Evolutionary conservation across 2,329 filamentous ascomycete species (phyloP).

Genomic region (Elsinoe australis): DNA sequence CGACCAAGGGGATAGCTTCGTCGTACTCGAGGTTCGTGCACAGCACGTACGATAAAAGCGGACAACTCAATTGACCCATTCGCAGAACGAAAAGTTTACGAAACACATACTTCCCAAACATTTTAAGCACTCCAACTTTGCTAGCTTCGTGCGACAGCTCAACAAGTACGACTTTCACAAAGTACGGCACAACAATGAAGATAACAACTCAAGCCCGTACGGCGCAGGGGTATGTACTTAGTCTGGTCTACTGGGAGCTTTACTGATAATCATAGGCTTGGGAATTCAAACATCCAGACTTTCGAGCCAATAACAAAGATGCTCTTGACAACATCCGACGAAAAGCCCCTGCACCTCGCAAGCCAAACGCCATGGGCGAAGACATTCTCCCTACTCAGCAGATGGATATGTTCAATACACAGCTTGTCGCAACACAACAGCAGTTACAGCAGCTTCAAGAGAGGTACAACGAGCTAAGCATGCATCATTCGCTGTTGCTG

Average conservation of each 20-base stretch:
- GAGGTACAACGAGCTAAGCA: slow-evolving; percentile 68
- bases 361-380: slow-evolving; percentile 58
- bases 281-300: slow-evolving; percentile 97
- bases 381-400: slow-evolving; percentile 75
- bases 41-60: neutral
- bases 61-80: slow-evolving; percentile 13
- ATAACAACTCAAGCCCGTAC: slow-evolving; percentile 72
- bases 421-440: slow-evolving; percentile 81
- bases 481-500: slow-evolving; percentile 57
- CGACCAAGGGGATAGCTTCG: slow-evolving; percentile 88
- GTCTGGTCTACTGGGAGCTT: slow-evolving; percentile 27
- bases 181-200: slow-evolving; percentile 83
- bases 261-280: slow-evolving; percentile 57
- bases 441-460: slow-evolving; percentile 84
- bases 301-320: slow-evolving; percentile 91
- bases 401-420: slow-evolving; percentile 79
- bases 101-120: slow-evolving; percentile 95
- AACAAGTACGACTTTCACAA: slow-evolving; percentile 99
- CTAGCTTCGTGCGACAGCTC: slow-evolving; percentile 87
- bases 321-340: slow-evolving; percentile 92
- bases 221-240: slow-evolving; percentile 59
- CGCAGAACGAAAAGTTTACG: slow-evolving; percentile 93
- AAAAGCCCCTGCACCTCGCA: slow-evolving; percentile 87
- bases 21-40: slow-evolving; percentile 76
- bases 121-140: slow-evolving; percentile 99